Evolutionary conservation across 78 protist genomes (phyloP).

Genomic region (Speleostelium caveatum): DNA sequence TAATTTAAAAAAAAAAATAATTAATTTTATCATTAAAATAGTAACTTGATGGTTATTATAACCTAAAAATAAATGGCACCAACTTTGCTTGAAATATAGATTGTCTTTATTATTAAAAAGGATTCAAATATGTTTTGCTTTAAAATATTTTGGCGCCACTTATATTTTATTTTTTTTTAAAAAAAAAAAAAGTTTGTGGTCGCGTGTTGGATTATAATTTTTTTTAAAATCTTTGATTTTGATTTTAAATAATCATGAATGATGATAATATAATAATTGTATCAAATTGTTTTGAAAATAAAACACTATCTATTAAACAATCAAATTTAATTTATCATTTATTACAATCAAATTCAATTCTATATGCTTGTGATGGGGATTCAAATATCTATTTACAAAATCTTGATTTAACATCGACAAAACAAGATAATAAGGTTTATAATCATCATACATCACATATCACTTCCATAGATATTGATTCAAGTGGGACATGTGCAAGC

Average conservation of each 20-base stretch:
- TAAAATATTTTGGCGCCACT: too few species aligned
- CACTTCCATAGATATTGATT: neutral
- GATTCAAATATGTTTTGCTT: neutral
- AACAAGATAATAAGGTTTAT: neutral
- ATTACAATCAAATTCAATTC: neutral
- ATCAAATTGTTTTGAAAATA: too few species aligned
- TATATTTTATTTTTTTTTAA: too few species aligned
- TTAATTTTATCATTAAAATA: too few species aligned
- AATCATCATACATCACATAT: neutral
- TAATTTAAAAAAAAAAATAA: too few species aligned
- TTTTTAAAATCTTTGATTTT: too few species aligned
- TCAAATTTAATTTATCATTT: neutral
- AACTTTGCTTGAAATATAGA: too few species aligned
- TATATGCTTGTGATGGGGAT: neutral
- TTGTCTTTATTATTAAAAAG: neutral
- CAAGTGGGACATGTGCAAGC: slow-evolving; percentile 12
- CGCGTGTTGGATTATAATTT: neutral
- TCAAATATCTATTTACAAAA: neutral
- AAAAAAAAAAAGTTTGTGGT: too few species aligned
- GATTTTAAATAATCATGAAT: too few species aligned
- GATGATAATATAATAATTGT: neutral
- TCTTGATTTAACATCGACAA: neutral
- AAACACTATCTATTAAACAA: too few species aligned
- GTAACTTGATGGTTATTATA: neutral
- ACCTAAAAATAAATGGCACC: too few species aligned